Evolutionary conservation across 179 eudicot genomes (phyloP), one percentile per base, ranked within the genome.

Genomic region (Gypsophila paniculata): DNA sequence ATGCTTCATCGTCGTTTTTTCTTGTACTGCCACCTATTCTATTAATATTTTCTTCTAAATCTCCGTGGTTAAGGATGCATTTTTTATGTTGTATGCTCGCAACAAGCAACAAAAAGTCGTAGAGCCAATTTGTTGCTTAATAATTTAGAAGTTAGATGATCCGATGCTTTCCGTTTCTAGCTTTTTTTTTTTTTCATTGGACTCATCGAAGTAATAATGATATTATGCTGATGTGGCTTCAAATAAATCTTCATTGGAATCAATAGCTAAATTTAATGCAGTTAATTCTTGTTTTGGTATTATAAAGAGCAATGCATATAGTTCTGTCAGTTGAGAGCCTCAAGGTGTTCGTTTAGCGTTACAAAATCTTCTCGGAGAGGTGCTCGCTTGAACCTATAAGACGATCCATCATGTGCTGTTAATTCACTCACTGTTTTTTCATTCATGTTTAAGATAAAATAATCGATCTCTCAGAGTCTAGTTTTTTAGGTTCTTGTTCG

Each of bases 151-250:
- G 44, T 61, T 15, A 61, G 14, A 61, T 6, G 46, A 32, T 34
- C n/a, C 26, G 66, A 22, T 34, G 44, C 66, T 36, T 36, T 49
- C 67, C 23, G 36, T 63, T n/a, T 63, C 48, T 10, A 63, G 67
- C 6, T 29, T 29, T 4, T 34, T n/a, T 29, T 13, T 36, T 62
- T 23, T 44, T 8, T 6, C 66, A 36, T 32, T 29, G 29, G 25
- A 55, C 18, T 4, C 6, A 9, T n/a, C 12, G 25, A 4, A 29
- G 60, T 55, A 18, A 4, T 55, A 55, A n/a, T 21, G 46, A 42
- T 42, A 42, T 42, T 6, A 42, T 42, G 46, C 8, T 42, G 46
- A 42, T 6, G 46, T 42, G 46, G 46, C 57, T 52, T 12, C 57
- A 52, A 14, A 52, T 3, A 3, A 52, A 42, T 42, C 46, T 42